Conservation (phyloP, 2,329 filamentous ascomycete genomes). For the Aspergillus viridinutans region DNA sequence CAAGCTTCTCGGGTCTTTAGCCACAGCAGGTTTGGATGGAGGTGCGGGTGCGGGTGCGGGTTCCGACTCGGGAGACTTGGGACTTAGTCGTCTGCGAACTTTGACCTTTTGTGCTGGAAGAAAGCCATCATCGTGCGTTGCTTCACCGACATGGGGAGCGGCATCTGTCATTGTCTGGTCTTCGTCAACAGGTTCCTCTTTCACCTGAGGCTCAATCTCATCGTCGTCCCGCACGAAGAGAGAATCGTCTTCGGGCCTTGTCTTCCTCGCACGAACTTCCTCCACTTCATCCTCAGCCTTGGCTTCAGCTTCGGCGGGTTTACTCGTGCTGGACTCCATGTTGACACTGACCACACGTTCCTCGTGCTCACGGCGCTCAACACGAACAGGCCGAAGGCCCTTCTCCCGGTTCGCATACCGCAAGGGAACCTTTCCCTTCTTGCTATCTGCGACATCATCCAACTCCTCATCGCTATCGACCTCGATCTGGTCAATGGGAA, state of each 20-base stretch:
- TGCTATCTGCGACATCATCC: conserved; percentile 15
- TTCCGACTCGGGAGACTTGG: conserved; percentile 14
- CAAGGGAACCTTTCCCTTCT: conserved; percentile 33
- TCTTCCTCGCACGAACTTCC: conserved; percentile 8
- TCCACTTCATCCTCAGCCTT: conserved; percentile 30
- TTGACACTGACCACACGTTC: conserved; percentile 53
- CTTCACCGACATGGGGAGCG: conserved; percentile 25
- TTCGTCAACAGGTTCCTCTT: conserved; percentile 53
- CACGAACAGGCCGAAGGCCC: conserved; percentile 50
- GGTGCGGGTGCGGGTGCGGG: neutral
- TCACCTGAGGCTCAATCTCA: conserved; percentile 39
- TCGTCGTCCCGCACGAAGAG: conserved; percentile 17
- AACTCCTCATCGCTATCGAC: conserved; percentile 52
- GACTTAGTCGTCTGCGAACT: conserved; percentile 30
- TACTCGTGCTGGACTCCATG: conserved; percentile 48
- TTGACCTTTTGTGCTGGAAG: conserved; percentile 33
- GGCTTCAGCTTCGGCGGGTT: conserved; percentile 38
- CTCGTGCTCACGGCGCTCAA: conserved; percentile 53
- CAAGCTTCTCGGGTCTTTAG: conserved; percentile 29
- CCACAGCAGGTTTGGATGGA: conserved; percentile 7
- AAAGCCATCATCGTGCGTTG: conserved; percentile 27
- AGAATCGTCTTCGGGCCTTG: conserved; percentile 9
- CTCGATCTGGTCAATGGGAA: conserved; percentile 56
- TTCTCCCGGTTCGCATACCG: conserved; percentile 19
- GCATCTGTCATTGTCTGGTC: conserved; percentile 34